Base-by-base conservation (phyloP, 106 monocot species). In the Apostasia ramifera region DNA sequence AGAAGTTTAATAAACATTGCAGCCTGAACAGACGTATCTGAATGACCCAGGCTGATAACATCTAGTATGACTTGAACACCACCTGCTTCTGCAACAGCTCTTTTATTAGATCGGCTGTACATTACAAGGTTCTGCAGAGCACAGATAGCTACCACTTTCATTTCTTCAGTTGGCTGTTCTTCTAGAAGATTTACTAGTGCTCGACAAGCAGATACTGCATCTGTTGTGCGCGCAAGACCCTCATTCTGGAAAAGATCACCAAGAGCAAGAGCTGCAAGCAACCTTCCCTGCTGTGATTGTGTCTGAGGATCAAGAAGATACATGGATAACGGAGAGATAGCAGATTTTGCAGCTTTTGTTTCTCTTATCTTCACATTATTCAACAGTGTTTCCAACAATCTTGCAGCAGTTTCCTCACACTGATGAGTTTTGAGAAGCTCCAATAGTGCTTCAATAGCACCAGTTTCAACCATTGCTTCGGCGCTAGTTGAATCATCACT, bases 231-330 rank as follows among this genome's bases (percentile, higher is more conserved):
- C 81, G 93, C 85, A 71, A 99, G 81, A 67, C 72, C 73, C 78
- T 99, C 98, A 72, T 88, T 99, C 72, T 99, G 98, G 73, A 99
- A 90, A 66, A 99, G 84, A 86, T 99, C 90, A 67, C 98, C 98
- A 14, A 99, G 85, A 66, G 90, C 81, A 67, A 99, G 85, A 75
- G 98, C 90, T 44, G 90, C 81, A 54, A 99, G 85, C 67, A 98
- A 68, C 70, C 90, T 84, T 68, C 90, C 98, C 66, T 99, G 93
- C 66, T 87, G 93, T 2, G 93, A 93, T 70, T 99, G 98, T 72
- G 93, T 99, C 71, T 93, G 98, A 11, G 98, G 98, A 65, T 99
- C 97, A 51, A 99, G 69, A 68, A 99, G 85, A 72, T 99, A 99
- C 77, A 93, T 74, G 48, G 98, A 93, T 55, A 99, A 80, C 3